phyloP scores from a whole-genome alignment of 2,329 filamentous ascomycete species.

The Diplodia seriata region DNA sequence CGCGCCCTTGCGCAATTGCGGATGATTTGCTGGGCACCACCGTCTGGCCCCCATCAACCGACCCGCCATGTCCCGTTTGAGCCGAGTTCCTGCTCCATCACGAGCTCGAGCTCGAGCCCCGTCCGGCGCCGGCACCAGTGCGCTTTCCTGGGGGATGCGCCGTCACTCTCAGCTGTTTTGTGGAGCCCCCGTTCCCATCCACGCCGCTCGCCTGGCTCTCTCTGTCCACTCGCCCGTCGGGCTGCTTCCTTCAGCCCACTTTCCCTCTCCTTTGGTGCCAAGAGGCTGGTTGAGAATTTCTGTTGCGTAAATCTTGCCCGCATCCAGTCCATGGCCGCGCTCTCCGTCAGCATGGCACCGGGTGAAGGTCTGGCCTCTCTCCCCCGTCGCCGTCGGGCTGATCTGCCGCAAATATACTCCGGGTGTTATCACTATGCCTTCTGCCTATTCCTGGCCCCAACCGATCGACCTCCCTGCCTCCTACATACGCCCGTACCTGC shows the following conservation, averaged over 20 bases:
- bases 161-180: not conserved
- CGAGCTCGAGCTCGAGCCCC: conserved; percentile 18
- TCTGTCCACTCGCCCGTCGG: not conserved
- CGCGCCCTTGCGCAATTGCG: conserved; percentile 5
- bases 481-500: conserved; percentile 19
- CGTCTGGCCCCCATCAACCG: conserved; percentile 7
- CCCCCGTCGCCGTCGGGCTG: not conserved
- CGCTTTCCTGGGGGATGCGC: conserved; percentile 17
- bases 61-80: not conserved
- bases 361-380: not conserved
- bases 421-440: not conserved
- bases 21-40: conserved; percentile 11
- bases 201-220: conserved; percentile 16
- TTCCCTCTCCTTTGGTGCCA: conserved; percentile 1
- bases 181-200: conserved; percentile 9
- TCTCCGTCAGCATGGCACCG: conserved; percentile 10
- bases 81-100: conserved; percentile 12
- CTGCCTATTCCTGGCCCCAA: not conserved
- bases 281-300: not conserved
- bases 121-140: not conserved
- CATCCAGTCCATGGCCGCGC: not conserved
- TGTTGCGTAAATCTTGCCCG: conserved; percentile 20
- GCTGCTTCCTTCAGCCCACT: not conserved
- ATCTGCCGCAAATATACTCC: conserved; percentile 16
- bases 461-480: not conserved